A percentile compares a stretch with the other conserved stretches of the same genome.
Conservation (phyloP, 2,329 filamentous ascomycete species). For the Drechslerella coelobrocha region DNA sequence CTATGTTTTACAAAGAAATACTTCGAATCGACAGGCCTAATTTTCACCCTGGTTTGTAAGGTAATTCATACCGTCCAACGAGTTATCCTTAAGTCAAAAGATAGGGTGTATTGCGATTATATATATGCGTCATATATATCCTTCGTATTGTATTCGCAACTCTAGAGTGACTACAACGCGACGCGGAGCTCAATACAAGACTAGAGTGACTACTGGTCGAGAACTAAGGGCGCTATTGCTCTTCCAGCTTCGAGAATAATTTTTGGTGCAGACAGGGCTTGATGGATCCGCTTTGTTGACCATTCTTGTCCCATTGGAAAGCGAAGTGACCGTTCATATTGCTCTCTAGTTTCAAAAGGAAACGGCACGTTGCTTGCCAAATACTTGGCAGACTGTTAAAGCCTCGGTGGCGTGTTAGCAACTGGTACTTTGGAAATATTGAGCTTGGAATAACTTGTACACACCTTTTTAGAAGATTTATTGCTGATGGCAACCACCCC, state of each 20-base stretch:
- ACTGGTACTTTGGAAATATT: conserved; percentile 13
- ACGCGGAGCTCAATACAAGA: no score
- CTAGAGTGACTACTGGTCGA: no score
- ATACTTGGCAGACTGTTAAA: conserved; percentile 77
- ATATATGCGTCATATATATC: not conserved
- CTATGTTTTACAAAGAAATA: no score
- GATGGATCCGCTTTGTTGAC: conserved; percentile 94
- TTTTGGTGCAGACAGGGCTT: conserved; percentile 85
- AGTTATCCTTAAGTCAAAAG: no score
- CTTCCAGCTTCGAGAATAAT: conserved; percentile 86
- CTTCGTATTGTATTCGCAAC: no score
- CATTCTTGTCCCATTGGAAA: conserved; percentile 92
- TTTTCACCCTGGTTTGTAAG: no score
- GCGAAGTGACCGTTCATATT: conserved; percentile 88
- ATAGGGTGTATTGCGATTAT: no score
- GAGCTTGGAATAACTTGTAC: conserved; percentile 50
- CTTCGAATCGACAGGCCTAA: no score
- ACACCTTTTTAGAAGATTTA: conserved; percentile 84
- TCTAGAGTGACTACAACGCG: no score
- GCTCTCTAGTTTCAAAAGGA: conserved; percentile 82
- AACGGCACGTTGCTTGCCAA: conserved; percentile 83
- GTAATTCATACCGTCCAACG: no score
- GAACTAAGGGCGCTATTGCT: conserved; percentile 75
- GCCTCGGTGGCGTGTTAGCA: conserved; percentile 52
- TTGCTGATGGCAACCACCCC: conserved; percentile 84